Evolutionary conservation across 2,329 filamentous ascomycete species (phyloP), one percentile per base, ranked within the genome.

Genomic region (Capronia epimyces): DNA sequence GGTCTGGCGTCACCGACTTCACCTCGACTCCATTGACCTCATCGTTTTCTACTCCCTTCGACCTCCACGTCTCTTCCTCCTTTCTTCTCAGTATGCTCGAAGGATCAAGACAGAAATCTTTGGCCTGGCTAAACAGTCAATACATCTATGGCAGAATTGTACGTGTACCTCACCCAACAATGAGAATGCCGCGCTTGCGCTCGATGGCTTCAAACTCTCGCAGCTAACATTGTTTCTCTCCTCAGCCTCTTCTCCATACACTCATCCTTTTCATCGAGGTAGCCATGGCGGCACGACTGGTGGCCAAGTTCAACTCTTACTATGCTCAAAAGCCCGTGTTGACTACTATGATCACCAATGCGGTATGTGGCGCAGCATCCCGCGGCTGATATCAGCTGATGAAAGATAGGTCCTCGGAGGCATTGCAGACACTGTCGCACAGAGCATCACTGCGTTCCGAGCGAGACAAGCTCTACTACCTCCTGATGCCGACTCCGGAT

Each of bases 341-440:
- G 64, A 98, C 93, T 56, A 98, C 95, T 71, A 98, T 98, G 91
- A 88, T 96, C 66, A 95, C 91, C 68, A 98, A 98, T 74, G 87
- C 93, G 60, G 85, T 86, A 81, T 66, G 79, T 56, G 49, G 31
- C 45, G 24, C 41, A 46, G 27, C 45, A n/a, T 15, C 25, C 27
- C 25, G 20, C 6, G 15, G 18, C n/a, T 13, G n/a, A 13, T 31
- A 6, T 18, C 21, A 36, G 21, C 50, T 55, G 39, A 56, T 39
- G 20, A 15, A 31, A 16, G n/a, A 43, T 36, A 55, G 53, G 27
- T 59, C 20, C 52, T 59, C 43, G 56, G 54, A 46, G 55, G 54
- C 62, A 85, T 98, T 61, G 93, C 93, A 69, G 93, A 98, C 70
- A 97, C 93, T 27, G 88, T 95, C 42, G 93, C 93, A 52, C 93